These are phyloP conservation scores for Manihot esculenta DNA, from an alignment of 441 rosid genomes.

Conservation along the genomic window DNA sequence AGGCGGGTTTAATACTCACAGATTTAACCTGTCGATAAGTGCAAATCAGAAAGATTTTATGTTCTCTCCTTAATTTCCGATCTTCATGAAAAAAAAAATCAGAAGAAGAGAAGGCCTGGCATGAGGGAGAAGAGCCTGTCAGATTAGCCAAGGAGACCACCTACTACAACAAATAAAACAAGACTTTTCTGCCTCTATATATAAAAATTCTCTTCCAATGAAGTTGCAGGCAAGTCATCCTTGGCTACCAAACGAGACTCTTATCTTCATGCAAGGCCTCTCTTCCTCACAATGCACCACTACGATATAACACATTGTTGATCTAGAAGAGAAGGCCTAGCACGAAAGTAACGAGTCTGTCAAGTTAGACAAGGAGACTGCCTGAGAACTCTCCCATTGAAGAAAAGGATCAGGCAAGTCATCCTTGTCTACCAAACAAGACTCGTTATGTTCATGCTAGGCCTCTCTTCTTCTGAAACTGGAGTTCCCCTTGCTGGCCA, in stretches of 20 bases:
- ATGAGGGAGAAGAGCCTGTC: slow-evolving; percentile 7
- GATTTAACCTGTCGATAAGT: too few species aligned
- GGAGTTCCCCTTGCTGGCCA: not conserved
- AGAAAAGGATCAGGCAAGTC: slow-evolving; percentile 7
- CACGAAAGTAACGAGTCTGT: not conserved
- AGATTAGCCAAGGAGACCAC: slow-evolving; percentile 5
- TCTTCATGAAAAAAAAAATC: too few species aligned
- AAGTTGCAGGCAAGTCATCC: slow-evolving; percentile 10
- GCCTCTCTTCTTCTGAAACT: not conserved
- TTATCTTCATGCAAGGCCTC: slow-evolving; percentile 1
- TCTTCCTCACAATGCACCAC: not conserved
- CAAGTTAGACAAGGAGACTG: slow-evolving; percentile 5
- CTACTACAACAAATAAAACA: not conserved
- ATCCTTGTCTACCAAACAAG: slow-evolving; percentile 15
- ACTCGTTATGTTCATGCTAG: slow-evolving; percentile 2
- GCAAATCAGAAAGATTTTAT: too few species aligned
- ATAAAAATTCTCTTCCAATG: not conserved
- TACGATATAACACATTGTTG: too few species aligned
- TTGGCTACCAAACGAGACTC: not conserved
- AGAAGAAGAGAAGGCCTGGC: slow-evolving; percentile 8
- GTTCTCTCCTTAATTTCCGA: too few species aligned
- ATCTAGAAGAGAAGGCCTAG: not conserved
- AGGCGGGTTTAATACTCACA: too few species aligned
- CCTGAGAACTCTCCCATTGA: not conserved
- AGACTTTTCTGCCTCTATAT: not conserved